Evolutionary conservation across 176 grass and related monocot species (phyloP).

Genomic region (Puccinellia tenuiflora): DNA sequence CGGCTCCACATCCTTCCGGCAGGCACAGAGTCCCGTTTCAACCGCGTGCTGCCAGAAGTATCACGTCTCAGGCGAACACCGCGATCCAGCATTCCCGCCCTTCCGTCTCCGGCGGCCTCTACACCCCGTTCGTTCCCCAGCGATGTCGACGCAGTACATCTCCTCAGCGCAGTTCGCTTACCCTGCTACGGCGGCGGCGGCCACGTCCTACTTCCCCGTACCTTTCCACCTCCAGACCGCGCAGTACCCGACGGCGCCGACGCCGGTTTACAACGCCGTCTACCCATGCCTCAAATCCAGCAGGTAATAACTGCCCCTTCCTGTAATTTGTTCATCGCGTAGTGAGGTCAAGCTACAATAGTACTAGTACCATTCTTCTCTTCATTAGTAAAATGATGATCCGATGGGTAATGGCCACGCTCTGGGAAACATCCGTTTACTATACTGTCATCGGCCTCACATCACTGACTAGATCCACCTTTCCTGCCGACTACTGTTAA

Average conservation of each 20-base stretch:
- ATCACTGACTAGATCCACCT: not conserved
- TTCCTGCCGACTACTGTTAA: not conserved
- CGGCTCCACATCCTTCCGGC: not conserved
- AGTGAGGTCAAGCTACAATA: not conserved
- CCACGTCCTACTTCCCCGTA: constrained; percentile 52
- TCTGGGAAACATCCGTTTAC: not conserved
- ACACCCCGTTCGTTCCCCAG: not conserved
- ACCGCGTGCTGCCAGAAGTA: not conserved
- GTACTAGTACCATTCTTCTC: not conserved
- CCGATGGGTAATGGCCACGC: not conserved
- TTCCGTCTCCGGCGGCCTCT: not conserved
- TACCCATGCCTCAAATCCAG: constrained; percentile 46
- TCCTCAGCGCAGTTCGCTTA: constrained; percentile 38
- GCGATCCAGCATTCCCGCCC: not conserved
- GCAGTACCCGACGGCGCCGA: constrained; percentile 11
- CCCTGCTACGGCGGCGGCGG: not conserved
- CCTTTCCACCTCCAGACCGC: constrained; percentile 67
- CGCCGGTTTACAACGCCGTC: constrained; percentile 21
- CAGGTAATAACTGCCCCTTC: constrained; percentile 35
- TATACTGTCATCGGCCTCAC: not conserved
- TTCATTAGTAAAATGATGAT: not conserved
- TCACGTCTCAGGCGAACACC: not conserved
- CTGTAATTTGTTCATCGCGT: not conserved
- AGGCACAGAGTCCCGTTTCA: not conserved
- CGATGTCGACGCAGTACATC: constrained; percentile 51